These are phyloP conservation scores for Kuraishia molischiana DNA, from an alignment of 805 yeast genomes.

Conservation along the genomic window DNA sequence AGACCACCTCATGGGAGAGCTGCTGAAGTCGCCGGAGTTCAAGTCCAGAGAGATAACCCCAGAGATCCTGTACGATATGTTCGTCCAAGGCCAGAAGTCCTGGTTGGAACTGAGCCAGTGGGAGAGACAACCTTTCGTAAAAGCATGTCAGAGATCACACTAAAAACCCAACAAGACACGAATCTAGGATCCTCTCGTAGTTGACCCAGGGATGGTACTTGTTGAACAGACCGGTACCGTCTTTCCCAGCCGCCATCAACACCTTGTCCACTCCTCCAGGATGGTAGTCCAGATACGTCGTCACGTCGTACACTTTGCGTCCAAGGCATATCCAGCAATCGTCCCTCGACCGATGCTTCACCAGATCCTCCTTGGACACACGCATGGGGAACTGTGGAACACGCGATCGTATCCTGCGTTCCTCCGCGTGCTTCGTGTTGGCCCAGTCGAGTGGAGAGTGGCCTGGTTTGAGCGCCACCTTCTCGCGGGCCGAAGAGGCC, in stretches of 20 bases:
- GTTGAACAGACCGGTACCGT: slow-evolving; percentile 69
- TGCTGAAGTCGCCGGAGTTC: neutral
- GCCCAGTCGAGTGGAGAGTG: slow-evolving; percentile 90
- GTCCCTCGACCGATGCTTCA: slow-evolving; percentile 41
- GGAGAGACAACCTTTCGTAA: neutral
- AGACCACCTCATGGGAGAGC: neutral
- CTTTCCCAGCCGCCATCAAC: slow-evolving; percentile 72
- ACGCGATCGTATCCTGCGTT: slow-evolving; percentile 43
- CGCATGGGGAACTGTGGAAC: slow-evolving; percentile 42
- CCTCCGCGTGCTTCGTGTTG: slow-evolving; percentile 29
- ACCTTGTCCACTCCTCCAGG: slow-evolving; percentile 88
- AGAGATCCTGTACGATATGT: neutral
- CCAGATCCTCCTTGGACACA: slow-evolving; percentile 48
- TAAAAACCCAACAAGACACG: slow-evolving; percentile 63
- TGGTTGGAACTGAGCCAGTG: neutral
- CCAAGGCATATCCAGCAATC: slow-evolving; percentile 85
- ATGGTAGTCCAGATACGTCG: slow-evolving; percentile 75
- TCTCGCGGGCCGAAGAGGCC: slow-evolving; percentile 13
- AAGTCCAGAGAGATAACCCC: neutral
- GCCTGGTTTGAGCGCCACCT: slow-evolving; percentile 65
- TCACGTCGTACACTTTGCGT: slow-evolving; percentile 78
- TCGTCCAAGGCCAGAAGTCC: neutral
- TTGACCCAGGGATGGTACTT: slow-evolving; percentile 71
- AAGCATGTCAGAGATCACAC: slow-evolving; percentile 6
- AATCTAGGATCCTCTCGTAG: slow-evolving; percentile 69